Conservation (phyloP, 1,284 basidiomycete species). For the Pterulicium gracile region DNA sequence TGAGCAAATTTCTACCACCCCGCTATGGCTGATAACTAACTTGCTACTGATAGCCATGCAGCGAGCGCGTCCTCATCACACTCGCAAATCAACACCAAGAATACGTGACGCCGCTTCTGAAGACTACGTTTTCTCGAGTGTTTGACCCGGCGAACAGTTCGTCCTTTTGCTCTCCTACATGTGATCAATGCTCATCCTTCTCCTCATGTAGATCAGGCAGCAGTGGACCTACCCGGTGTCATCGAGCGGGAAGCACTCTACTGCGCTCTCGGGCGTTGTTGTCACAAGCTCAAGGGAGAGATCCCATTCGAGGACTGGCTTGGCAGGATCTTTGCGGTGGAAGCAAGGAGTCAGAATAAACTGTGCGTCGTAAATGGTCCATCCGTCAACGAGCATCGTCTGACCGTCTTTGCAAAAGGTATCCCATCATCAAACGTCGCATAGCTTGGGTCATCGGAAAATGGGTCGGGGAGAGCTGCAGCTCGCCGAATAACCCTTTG, state of each 20-base stretch:
- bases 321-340: constrained; percentile 40
- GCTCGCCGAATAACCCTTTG: constrained; percentile 45
- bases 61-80: constrained; percentile 78
- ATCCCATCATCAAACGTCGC: constrained; percentile 79
- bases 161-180: constrained; percentile 12
- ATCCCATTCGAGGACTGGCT: constrained; percentile 66
- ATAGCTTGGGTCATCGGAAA: constrained; percentile 87
- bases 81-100: constrained; percentile 66
- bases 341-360: constrained; percentile 50
- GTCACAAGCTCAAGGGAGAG: constrained; percentile 47
- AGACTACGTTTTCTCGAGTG: constrained; percentile 30
- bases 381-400: constrained; percentile 1
- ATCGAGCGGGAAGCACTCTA: constrained; percentile 82
- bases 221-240: constrained; percentile 49
- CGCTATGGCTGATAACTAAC: constrained; percentile 7
- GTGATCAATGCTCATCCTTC: no score
- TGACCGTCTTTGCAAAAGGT: constrained; percentile 30
- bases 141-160: constrained; percentile 38
- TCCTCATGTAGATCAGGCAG: constrained; percentile 32
- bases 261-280: constrained; percentile 80
- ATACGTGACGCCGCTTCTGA: constrained; percentile 65
- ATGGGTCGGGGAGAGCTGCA: constrained; percentile 64
- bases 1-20: constrained; percentile 24
- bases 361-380: constrained; percentile 15
- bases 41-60: constrained; percentile 63